Base-by-base conservation (phyloP, 768 basidiomycete genomes). In the Boletus rex-veris region DNA sequence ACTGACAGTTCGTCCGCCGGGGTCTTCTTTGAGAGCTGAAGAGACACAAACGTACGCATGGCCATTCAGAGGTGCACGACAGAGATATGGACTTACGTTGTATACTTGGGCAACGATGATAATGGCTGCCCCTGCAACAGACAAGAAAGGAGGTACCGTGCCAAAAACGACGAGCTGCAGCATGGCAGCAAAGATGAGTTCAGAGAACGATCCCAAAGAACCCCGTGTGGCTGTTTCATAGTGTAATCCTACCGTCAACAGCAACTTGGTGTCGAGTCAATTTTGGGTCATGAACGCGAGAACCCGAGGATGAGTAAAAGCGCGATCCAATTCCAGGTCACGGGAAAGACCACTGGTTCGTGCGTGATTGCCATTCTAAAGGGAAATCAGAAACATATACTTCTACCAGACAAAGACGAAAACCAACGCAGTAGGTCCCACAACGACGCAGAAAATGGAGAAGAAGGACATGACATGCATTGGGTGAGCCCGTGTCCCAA, bases 401-500 rank as follows among this genome's bases (percentile, higher is more conserved):
- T 7, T 36, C 4, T 30, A 6, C 4, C 30, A 46, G 15, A 19
- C 14, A 4, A 8, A 43, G 36, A 26, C 2, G 26, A 21, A 40
- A 28, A 37, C 59, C 10, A 39, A 66, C 64, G 38, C 51, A 18
- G 50, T 15, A 8, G 39, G 49, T 21, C 57, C 52, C 3, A 61
- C 50, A 10, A 66, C 38, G 11, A 84, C 77, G 48, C 80, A 85
- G 58, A 80, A 74, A 8, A 77, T 65, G 1, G 86, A 82, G 66
- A 86, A 92, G 50, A 81, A 90, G 0, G 77, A 70, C 60, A 92
- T 76, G 3, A 80, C 75, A 65, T 95, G 92, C 52, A 92, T 67
- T 1, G 90, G 75, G 58, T 88, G 85, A 1, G 90, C 90, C 5
- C 85, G 77, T 53, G 79, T 84, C 0, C 92, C 91, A 36, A 93